Evolutionary conservation across 805 yeast genomes (phyloP), one percentile per base, ranked within the genome.

Genomic region (Candida namnaoensis): DNA sequence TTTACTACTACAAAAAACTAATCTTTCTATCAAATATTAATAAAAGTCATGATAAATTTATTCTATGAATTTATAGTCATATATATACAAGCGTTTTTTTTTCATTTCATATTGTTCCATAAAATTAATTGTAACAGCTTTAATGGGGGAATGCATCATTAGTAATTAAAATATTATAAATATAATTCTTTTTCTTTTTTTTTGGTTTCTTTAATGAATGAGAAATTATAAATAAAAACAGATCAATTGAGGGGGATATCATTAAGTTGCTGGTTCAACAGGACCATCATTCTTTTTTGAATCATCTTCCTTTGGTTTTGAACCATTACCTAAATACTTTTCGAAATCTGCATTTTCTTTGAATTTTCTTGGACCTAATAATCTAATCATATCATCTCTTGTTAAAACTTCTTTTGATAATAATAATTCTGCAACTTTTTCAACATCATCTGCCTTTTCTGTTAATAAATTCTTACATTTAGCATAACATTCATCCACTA

Each of bases 301-400:
- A 15, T 43, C 47, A 13, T 52, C 52, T 12, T 11, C n/a, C 7
- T 30, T 30, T 11, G 53, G 47, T 12, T 49, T 50, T 9, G 51
- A 47, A 36, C 24, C 62, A 10, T 67, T 70, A 39, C 66, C 76
- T 42, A 77, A 64, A 51, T 83, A 82, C 62, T 84, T 83, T 62
- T 86, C 88, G 62, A 88, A 88, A 5, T 95, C 96, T 52, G 87
- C 96, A 55, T 87, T 88, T 58, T 88, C 96, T 23, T 86, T 82
- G 72, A 83, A 93, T 11, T 96, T 96, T 47, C 99, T 75, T 59
- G 83, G 83, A 11, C 99, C 99, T 38, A 93, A 65, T 41, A 93
- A 60, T 41, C 85, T 72, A 44, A 90, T 80, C 95, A 93, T 88
- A 57, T 93, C 99, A 52, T 87, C 95, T 61, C 99, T 78, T 5